A percentile compares a stretch with the other conserved stretches of the same genome.
Conservation (phyloP, 1,139 yeast species). For the Suhomyces bokatorum region DNA sequence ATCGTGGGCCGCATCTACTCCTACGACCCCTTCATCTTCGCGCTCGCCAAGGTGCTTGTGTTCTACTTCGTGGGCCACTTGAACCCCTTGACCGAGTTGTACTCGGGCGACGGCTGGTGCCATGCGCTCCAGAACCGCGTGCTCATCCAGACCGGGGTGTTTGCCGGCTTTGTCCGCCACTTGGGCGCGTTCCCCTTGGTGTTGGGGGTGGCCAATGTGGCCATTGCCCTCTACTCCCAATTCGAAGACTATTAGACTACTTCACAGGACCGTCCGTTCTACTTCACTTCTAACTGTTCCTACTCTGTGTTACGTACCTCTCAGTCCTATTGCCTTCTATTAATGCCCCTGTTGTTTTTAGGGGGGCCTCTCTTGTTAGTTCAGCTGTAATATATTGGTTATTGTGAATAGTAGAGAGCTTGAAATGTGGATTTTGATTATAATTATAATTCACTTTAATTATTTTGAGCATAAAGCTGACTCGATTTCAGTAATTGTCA, state of each 20-base stretch:
- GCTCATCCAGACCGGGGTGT: conserved; percentile 41
- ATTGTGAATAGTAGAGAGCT: background rate
- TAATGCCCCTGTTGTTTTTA: conserved; percentile 4
- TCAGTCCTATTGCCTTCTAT: conserved; percentile 4
- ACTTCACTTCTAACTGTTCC: conserved; percentile 12
- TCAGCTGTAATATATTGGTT: conserved; percentile 11
- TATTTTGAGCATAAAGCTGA: too few relatives aligned
- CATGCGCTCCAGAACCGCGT: conserved; percentile 39
- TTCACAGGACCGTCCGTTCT: background rate
- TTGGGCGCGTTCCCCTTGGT: conserved; percentile 54
- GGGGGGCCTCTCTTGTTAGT: conserved; percentile 6
- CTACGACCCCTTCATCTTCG: conserved; percentile 60
- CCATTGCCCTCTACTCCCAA: conserved; percentile 52
- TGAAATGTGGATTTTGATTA: too few relatives aligned
- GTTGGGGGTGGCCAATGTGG: conserved; percentile 49
- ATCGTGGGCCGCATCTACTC: conserved; percentile 44
- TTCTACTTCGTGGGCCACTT: conserved; percentile 42
- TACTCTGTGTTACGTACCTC: conserved; percentile 12
- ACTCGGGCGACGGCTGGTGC: conserved; percentile 34
- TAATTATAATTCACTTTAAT: too few relatives aligned
- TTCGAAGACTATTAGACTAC: conserved; percentile 24
- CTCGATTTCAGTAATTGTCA: too few relatives aligned
- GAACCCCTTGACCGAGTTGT: conserved; percentile 22
- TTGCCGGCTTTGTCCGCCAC: conserved; percentile 30
- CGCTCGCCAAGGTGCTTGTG: conserved; percentile 49